These are phyloP conservation scores for Speleostelium caveatum DNA, from an alignment of 78 protist genomes.

Conservation along the genomic window DNA sequence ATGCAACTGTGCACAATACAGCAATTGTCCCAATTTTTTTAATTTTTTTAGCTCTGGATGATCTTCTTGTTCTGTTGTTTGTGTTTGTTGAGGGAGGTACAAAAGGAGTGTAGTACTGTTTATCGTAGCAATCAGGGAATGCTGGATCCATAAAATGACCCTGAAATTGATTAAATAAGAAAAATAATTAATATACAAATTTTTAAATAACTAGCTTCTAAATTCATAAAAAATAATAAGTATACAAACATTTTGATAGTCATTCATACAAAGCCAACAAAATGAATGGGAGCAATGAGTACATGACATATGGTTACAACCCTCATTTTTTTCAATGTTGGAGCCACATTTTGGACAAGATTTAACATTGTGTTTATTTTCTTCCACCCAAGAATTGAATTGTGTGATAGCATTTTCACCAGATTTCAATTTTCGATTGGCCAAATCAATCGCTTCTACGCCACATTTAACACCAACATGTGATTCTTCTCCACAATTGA, in stretches of 20 bases:
- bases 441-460: conserved; percentile 11
- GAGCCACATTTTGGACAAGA: conserved; percentile 46
- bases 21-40: conserved; percentile 13
- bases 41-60: background rate
- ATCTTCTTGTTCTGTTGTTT: background rate
- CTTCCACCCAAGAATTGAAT: background rate
- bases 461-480: conserved; percentile 59
- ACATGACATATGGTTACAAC: conserved; percentile 79
- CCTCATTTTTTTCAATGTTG: conserved; percentile 72
- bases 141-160: conserved; percentile 44
- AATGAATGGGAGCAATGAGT: conserved; percentile 51
- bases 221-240: too few relatives aligned
- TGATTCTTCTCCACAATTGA: conserved; percentile 46
- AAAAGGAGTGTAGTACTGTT: conserved; percentile 44
- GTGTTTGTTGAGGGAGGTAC: background rate
- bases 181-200: too few relatives aligned
- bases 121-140: conserved; percentile 60
- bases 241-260: too few relatives aligned
- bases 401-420: background rate
- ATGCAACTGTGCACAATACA: conserved; percentile 37
- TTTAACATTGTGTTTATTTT: conserved; percentile 15
- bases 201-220: too few relatives aligned
- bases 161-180: too few relatives aligned
- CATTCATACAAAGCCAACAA: conserved; percentile 53
- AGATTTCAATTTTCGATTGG: conserved; percentile 27